Conservation (phyloP, 352 stramenopile species). For the Globisporangium spiculum region DNA sequence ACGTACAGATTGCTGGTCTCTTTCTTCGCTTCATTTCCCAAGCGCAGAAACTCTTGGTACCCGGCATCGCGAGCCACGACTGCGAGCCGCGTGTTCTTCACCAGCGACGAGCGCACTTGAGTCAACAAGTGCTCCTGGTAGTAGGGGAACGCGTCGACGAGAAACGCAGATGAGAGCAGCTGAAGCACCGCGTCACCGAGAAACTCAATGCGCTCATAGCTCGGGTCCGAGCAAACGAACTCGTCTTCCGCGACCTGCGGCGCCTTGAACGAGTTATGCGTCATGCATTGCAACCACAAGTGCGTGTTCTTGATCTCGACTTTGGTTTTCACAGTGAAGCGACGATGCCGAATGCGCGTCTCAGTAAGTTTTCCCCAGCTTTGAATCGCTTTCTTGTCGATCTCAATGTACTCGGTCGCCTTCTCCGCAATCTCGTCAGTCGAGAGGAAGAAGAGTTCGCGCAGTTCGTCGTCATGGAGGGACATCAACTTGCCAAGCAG, state of each 20-base stretch:
- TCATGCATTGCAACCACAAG: slow-evolving; percentile 78
- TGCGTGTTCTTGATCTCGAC: slow-evolving; percentile 64
- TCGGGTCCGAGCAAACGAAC: slow-evolving; percentile 66
- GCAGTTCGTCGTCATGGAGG: slow-evolving; percentile 50
- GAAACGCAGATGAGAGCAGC: slow-evolving; percentile 72
- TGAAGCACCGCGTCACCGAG: slow-evolving; percentile 82
- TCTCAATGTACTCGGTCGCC: slow-evolving; percentile 44
- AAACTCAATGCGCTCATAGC: slow-evolving; percentile 85
- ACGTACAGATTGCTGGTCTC: slow-evolving; percentile 55
- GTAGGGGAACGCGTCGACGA: slow-evolving; percentile 77
- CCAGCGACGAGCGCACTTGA: slow-evolving; percentile 71
- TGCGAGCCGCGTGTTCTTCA: slow-evolving; percentile 82
- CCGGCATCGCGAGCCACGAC: slow-evolving; percentile 52
- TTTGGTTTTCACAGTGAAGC: slow-evolving; percentile 47
- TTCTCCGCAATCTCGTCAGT: slow-evolving; percentile 46
- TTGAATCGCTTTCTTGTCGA: slow-evolving; percentile 53
- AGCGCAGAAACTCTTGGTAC: slow-evolving; percentile 71
- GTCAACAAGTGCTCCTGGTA: slow-evolving; percentile 81
- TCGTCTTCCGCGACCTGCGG: slow-evolving; percentile 66
- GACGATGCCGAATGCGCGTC: slow-evolving; percentile 41
- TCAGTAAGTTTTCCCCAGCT: slow-evolving; percentile 45
- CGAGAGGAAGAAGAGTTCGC: slow-evolving; percentile 58
- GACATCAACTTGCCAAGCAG: slow-evolving; percentile 63
- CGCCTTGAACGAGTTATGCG: slow-evolving; percentile 72
- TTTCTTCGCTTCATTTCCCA: slow-evolving; percentile 61